Base-by-base conservation (phyloP, 306 rosid species). In the Pterocarpus santalinus region DNA sequence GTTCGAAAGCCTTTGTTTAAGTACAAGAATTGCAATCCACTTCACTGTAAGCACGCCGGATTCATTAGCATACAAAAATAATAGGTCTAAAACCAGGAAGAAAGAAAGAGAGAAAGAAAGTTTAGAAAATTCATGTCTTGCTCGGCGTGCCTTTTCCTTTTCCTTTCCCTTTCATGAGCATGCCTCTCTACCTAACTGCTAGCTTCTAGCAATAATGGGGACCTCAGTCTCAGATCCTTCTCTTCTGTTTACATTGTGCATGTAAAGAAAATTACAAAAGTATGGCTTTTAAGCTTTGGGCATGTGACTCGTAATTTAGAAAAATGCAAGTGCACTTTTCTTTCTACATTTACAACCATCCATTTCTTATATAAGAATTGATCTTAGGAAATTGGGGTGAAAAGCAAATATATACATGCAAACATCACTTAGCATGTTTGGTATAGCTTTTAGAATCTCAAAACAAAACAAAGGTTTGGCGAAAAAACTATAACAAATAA, bases 171-270 rank as follows among this genome's bases (percentile, higher is more conserved):
- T 71, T 17, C 2, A 28, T 6, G 70, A 61, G 46, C 61, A 65
- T 66, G 75, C 41, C 32, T 64, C 28, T 35, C 6, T 32, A n/a
- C 76, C 69, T 43, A 78, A 57, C 69, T 67, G 11, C 1, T 39
- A 67, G 75, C 35, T 55, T 35, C 71, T 38, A 77, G 11, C 53
- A 2, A 33, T 60, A 58, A 15, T 13, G 80, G 44, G 72, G 61
- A 44, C 72, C 87, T 67, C n/a, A 38, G 51, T 67, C 87, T 67
- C n/a, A 38, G 51, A 32, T 72, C 56, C 55, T 34, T 56, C 11
- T 56, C 46, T 72, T 69, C 28, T 14, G 74, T 64, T 77, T 53
- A 55, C 10, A 56, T 5, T 28, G 7, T 41, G 10, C 12, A 36
- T 2, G 47, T 32, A 13, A 55, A 55, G 6, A 41, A 13, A 9